Percentiles rank a stretch among this genome's conserved stretches.
Evolutionary conservation across 73 alveolate genomes (phyloP).

Genomic region (Tetrahymena thermophila): DNA sequence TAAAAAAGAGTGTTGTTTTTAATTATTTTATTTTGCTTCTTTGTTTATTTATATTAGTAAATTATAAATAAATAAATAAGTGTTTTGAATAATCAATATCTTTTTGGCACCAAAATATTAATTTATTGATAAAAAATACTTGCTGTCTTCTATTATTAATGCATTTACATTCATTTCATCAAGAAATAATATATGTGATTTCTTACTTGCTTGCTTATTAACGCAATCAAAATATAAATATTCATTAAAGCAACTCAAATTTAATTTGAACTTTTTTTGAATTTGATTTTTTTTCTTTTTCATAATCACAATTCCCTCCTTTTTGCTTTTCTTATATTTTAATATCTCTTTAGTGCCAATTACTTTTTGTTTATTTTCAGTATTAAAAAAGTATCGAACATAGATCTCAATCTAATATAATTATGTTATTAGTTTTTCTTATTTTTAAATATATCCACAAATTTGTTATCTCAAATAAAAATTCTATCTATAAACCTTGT

Average conservation of each 20-base stretch:
- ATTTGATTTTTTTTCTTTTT: not conserved
- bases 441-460: not conserved
- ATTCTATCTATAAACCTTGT: not conserved
- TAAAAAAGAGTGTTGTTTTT: not conserved
- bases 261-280: not conserved
- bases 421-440: not conserved
- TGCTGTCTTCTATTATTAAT: not conserved
- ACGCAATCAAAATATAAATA: not conserved
- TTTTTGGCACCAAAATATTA: not conserved
- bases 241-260: not conserved
- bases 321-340: not conserved
- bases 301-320: not conserved
- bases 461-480: not conserved
- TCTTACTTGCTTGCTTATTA: not conserved
- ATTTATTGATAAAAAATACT: not conserved
- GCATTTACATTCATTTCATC: not conserved
- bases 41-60: not conserved
- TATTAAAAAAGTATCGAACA: not conserved
- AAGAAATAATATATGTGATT: not conserved
- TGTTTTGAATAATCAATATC: not conserved
- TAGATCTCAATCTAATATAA: not conserved
- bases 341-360: not conserved
- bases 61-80: not conserved
- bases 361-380: not conserved
- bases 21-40: not conserved